Conservation (phyloP, 1,139 yeast species). For the Scheffersomyces illinoinensis region DNA sequence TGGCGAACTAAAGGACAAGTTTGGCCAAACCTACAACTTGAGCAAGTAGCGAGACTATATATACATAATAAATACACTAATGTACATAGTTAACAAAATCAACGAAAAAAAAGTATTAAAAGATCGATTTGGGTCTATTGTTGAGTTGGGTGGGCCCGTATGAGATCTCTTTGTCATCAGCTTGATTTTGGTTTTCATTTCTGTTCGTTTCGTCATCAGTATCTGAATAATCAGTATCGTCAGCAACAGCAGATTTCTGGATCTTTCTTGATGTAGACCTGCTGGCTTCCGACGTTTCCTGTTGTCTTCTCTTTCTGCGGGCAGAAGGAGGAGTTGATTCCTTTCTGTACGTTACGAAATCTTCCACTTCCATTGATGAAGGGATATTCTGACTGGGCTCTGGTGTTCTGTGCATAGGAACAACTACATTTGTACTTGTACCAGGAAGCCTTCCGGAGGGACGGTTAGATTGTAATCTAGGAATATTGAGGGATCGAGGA, state of each 20-base stretch:
- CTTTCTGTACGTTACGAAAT: conserved; percentile 2
- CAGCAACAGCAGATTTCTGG: conserved; percentile 4
- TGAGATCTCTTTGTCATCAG: conserved; percentile 10
- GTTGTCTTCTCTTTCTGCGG: neutral
- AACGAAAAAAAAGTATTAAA: conserved; percentile 15
- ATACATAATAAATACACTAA: neutral
- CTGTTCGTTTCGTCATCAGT: conserved; percentile 13
- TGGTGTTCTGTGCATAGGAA: neutral
- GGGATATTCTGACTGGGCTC: conserved; percentile 1
- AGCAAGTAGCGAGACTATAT: neutral
- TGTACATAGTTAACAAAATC: neutral
- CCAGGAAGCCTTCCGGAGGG: neutral
- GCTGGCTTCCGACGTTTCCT: neutral
- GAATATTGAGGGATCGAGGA: neutral
- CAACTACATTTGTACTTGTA: neutral
- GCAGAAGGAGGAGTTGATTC: conserved; percentile 1
- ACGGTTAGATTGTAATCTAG: neutral
- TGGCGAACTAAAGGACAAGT: conserved; percentile 21
- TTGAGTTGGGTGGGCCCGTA: conserved; percentile 40
- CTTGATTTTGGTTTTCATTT: conserved; percentile 4
- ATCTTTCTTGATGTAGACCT: neutral
- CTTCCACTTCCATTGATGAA: conserved; percentile 3
- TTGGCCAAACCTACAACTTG: conserved; percentile 19
- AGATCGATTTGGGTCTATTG: conserved; percentile 36
- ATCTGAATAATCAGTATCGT: conserved; percentile 29